Conservation (phyloP, 23 red algal genomes). For the Gracilariopsis chorda region DNA sequence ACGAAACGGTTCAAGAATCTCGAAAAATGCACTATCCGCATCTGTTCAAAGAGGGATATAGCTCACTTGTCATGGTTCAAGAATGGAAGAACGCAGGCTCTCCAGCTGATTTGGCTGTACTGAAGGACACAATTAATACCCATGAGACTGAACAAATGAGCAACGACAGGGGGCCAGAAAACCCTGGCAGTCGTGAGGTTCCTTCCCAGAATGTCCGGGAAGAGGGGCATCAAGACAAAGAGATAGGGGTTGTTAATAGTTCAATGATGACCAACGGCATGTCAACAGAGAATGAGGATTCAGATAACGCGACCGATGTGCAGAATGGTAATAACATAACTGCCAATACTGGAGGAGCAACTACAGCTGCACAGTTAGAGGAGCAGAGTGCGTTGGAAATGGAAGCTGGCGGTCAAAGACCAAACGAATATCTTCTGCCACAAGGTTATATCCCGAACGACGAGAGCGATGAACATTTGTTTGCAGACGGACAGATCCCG, state of each 20-base stretch:
- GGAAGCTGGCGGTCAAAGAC: neutral
- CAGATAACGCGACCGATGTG: neutral
- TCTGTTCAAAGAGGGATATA: neutral
- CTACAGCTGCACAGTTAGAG: neutral
- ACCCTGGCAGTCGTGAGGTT: neutral
- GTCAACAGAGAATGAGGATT: neutral
- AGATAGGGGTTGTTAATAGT: neutral
- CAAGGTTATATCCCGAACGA: neutral
- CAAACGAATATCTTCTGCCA: neutral
- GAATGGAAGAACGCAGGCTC: conserved; percentile 37
- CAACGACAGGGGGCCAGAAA: neutral
- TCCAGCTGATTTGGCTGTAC: neutral
- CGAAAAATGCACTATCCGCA: neutral
- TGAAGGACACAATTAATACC: neutral
- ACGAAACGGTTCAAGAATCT: conserved; percentile 1
- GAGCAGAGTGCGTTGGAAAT: neutral
- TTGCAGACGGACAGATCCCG: neutral
- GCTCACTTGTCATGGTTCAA: conserved; percentile 9
- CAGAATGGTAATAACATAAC: neutral
- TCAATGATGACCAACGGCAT: too few relatives aligned
- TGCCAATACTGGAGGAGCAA: neutral
- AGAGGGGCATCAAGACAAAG: neutral
- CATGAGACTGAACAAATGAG: neutral
- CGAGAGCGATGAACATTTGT: neutral
- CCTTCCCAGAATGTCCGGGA: neutral